Conservation (phyloP, 345 rosid species). For the Excoecaria agallocha region DNA sequence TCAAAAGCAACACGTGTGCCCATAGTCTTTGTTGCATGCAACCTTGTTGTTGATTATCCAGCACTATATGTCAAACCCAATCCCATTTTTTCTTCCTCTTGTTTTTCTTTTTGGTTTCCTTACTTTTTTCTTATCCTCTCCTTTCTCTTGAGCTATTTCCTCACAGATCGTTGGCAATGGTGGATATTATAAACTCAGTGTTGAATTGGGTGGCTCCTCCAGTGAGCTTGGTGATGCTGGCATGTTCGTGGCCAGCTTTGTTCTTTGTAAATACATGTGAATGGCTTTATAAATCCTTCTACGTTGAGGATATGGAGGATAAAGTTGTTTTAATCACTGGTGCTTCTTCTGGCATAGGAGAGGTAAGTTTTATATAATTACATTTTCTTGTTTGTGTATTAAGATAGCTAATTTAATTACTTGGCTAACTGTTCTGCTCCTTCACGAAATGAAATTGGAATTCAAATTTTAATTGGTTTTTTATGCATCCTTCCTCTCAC, state of each 20-base stretch:
- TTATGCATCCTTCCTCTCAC: too few species aligned
- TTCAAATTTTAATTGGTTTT: too few species aligned
- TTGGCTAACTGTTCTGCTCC: too few species aligned
- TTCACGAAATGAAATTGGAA: too few species aligned
- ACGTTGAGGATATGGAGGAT: conserved; percentile 55
- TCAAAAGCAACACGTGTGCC: conserved; percentile 20
- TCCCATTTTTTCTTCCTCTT: not conserved
- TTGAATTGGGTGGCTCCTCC: conserved; percentile 81
- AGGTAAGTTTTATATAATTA: conserved; percentile 36
- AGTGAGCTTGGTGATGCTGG: conserved; percentile 68
- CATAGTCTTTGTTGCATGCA: conserved; percentile 16
- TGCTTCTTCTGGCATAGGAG: conserved; percentile 92
- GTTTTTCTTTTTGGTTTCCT: not conserved
- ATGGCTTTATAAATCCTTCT: conserved; percentile 51
- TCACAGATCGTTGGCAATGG: conserved; percentile 3
- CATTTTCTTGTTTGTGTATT: not conserved
- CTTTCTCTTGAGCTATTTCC: not conserved
- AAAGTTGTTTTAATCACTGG: conserved; percentile 89
- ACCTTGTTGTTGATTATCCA: conserved; percentile 15
- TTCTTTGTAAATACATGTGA: conserved; percentile 58
- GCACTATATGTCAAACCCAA: not conserved
- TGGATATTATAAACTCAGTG: conserved; percentile 63
- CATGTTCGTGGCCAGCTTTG: conserved; percentile 85
- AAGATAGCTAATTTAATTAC: too few species aligned
- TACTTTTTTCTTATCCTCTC: not conserved